Evolutionary conservation across 306 rosid genomes (phyloP).

Genomic region (Quercus engelmannii): DNA sequence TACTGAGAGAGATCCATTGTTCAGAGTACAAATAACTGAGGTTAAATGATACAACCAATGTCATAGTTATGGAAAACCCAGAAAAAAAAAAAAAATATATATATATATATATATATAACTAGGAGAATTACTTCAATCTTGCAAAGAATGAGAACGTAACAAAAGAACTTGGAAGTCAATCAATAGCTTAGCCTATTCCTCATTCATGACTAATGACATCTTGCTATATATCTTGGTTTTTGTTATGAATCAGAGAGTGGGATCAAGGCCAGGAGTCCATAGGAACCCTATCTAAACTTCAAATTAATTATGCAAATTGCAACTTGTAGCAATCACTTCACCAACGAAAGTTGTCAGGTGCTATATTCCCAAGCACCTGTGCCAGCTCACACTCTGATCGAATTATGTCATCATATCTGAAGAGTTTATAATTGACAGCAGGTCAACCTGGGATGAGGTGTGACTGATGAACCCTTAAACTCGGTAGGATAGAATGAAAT

Average conservation of each 20-base stretch:
- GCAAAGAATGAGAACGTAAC: constrained; percentile 26
- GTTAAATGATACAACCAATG: neutral
- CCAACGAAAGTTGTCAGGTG: constrained; percentile 8
- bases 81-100: neutral
- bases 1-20: constrained; percentile 4
- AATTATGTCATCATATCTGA: neutral
- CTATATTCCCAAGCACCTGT: constrained; percentile 19
- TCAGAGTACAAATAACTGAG: constrained; percentile 12
- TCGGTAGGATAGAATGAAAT: constrained; percentile 3
- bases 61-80: constrained; percentile 9
- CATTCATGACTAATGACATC: constrained; percentile 17
- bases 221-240: constrained; percentile 15
- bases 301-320: constrained; percentile 24
- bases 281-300: constrained; percentile 18
- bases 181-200: constrained; percentile 10
- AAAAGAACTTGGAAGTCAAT: constrained; percentile 13
- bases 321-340: constrained; percentile 19
- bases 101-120: neutral
- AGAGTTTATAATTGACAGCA: constrained; percentile 9
- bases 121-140: constrained; percentile 2
- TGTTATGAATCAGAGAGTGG: constrained; percentile 18
- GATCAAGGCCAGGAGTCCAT: constrained; percentile 24
- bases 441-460: constrained; percentile 11
- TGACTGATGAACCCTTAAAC: constrained; percentile 1
- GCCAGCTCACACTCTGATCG: neutral